phyloP scores from a whole-genome alignment of 345 rosid genomes.

The Geranium rotundifolium region DNA sequence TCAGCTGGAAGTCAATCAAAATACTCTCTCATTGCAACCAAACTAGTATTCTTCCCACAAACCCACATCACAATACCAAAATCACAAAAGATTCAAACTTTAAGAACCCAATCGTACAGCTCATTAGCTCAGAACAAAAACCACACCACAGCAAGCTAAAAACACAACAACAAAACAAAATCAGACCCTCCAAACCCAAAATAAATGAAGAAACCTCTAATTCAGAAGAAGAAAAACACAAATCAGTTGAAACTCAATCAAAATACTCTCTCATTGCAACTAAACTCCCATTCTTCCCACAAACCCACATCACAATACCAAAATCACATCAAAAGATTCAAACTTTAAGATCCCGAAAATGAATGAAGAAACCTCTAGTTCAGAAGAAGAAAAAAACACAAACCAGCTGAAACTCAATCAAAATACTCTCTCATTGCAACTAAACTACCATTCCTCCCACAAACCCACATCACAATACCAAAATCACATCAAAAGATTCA shows the following conservation, averaged over 20 bases:
- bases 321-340: background rate
- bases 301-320: background rate
- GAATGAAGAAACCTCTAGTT: too few relatives aligned
- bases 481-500: background rate
- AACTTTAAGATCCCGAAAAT: background rate
- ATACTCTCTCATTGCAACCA: too few relatives aligned
- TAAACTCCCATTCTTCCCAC: too few relatives aligned
- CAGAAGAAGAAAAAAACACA: background rate
- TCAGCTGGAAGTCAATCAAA: background rate
- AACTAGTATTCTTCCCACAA: too few relatives aligned
- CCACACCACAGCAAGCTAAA: background rate
- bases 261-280: too few relatives aligned
- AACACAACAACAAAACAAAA: background rate
- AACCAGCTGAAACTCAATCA: background rate
- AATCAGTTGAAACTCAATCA: background rate
- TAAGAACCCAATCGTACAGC: background rate
- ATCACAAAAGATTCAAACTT: background rate
- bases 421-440: too few relatives aligned
- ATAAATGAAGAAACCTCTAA: too few relatives aligned
- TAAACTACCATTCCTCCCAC: too few relatives aligned
- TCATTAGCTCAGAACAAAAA: background rate
- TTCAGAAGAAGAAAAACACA: background rate
- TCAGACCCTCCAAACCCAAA: background rate
- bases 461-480: background rate
- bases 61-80: background rate